Base-by-base conservation (phyloP, 305 asterid species). In the Fraxinus sp. region DNA sequence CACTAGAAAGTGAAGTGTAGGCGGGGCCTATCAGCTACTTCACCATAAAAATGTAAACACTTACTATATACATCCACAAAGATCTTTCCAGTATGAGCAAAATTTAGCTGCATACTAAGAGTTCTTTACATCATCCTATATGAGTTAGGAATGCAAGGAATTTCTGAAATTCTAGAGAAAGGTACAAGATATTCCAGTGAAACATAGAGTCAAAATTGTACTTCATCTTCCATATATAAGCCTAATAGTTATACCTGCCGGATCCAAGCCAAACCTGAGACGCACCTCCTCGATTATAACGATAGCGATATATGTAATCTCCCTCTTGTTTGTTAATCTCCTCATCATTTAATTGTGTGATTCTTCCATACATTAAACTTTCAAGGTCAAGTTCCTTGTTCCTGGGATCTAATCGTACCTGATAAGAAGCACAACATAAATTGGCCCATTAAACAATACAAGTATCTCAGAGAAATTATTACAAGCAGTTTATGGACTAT, bases 241-340 rank as follows among this genome's bases (percentile, higher is more conserved):
- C 81, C 64, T 78, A 80, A 72, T 55, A 72, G 75, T 68, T 76
- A 80, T 91, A 97, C 99, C 99, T 93, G 90, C 99, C 95, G 87
- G 98, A 94, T 88, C 98, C 97, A 75, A 97, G 98, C 99, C 98
- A 97, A 85, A 94, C 94, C 88, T 94, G 99, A 89, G 98, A 91
- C 75, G 99, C 99, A 7, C 98, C 99, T 82, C 98, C 99, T 81
- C 98, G 97, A 83, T 94, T 91, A 84, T 97, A 97, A 62, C 94
- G 92, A 90, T 97, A 93, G 13, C 95, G 94, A 84, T 94, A 97
- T 82, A 97, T 89, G 90, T 97, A 97, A 85, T 88, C 97, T 76
- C 97, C 98, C 88, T 94, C 98, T 91, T 97, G 99, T 75, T 88
- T 92, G 89, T 91, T 93, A 91, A 97, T 83, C 86, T 92, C 98